These are phyloP conservation scores for Chaetomiaceae sp. DNA, from an alignment of 2,329 filamentous ascomycete genomes.

Conservation along the genomic window DNA sequence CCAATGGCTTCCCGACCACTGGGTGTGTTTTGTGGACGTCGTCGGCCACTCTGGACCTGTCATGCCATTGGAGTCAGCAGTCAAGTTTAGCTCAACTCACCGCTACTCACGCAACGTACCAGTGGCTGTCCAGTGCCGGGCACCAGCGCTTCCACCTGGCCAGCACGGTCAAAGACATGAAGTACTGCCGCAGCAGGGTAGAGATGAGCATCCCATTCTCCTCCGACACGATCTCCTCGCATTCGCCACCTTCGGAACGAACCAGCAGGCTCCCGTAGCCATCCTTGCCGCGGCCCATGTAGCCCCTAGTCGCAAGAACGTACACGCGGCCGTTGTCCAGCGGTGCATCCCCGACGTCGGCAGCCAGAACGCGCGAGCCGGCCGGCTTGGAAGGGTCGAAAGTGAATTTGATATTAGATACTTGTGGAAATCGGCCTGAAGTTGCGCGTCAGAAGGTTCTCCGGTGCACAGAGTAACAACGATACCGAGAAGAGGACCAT, in stretches of 20 bases:
- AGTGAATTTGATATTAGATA: conserved; percentile 72
- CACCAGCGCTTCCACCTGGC: conserved; percentile 73
- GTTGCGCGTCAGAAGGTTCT: background rate
- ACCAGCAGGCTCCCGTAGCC: conserved; percentile 74
- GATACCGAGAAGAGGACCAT: background rate
- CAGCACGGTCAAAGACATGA: conserved; percentile 76
- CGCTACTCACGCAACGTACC: conserved; percentile 36
- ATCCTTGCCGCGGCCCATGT: conserved; percentile 85
- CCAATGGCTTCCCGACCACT: conserved; percentile 9
- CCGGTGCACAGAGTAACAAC: too few species aligned
- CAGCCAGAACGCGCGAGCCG: conserved; percentile 57
- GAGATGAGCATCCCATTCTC: conserved; percentile 84
- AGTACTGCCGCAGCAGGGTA: conserved; percentile 83
- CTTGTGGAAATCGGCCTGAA: conserved; percentile 68
- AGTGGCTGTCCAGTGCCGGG: conserved; percentile 55
- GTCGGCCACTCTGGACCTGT: conserved; percentile 13
- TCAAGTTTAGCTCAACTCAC: too few species aligned
- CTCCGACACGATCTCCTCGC: conserved; percentile 73
- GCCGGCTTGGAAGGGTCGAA: conserved; percentile 59
- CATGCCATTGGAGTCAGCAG: background rate
- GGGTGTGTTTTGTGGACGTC: conserved; percentile 19
- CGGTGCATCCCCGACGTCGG: conserved; percentile 54
- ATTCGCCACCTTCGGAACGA: conserved; percentile 66
- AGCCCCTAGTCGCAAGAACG: conserved; percentile 71
- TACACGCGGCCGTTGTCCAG: conserved; percentile 62